These are phyloP conservation scores for Petunia axillaris DNA, from an alignment of 257 asterid species.

Conservation along the genomic window DNA sequence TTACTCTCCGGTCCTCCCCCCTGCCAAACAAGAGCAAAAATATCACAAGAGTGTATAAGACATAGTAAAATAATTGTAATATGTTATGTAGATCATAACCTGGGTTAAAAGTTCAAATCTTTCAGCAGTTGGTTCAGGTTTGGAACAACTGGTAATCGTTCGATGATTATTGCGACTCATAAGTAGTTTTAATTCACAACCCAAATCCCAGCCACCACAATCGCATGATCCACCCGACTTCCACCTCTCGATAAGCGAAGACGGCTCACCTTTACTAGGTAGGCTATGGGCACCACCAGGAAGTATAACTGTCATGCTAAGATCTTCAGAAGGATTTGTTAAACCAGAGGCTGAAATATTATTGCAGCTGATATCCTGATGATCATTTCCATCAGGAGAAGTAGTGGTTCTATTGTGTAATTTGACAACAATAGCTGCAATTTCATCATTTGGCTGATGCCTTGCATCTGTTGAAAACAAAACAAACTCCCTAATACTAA, in stretches of 20 bases:
- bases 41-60: not conserved
- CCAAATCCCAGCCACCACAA: constrained; percentile 94
- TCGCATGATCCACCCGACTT: constrained; percentile 77
- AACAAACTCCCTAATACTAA: constrained; percentile 62
- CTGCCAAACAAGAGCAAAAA: constrained; percentile 35
- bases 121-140: constrained; percentile 36
- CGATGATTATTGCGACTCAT: constrained; percentile 28
- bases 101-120: constrained; percentile 58
- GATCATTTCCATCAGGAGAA: constrained; percentile 27
- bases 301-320: constrained; percentile 54
- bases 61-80: not conserved
- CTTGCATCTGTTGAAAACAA: constrained; percentile 46
- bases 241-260: constrained; percentile 73
- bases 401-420: constrained; percentile 33
- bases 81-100: constrained; percentile 44
- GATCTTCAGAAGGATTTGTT: constrained; percentile 32
- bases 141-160: constrained; percentile 33
- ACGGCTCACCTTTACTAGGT: constrained; percentile 78
- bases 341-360: constrained; percentile 24
- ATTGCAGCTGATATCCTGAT: not conserved
- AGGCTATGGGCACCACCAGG: constrained; percentile 83
- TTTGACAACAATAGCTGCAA: constrained; percentile 66
- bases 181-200: constrained; percentile 61
- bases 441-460: constrained; percentile 52
- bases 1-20: constrained; percentile 45